Percentiles rank a stretch among this genome's conserved stretches.
phyloP scores from a whole-genome alignment of 2,329 filamentous ascomycete species.

The Coniochaeta sp. region DNA sequence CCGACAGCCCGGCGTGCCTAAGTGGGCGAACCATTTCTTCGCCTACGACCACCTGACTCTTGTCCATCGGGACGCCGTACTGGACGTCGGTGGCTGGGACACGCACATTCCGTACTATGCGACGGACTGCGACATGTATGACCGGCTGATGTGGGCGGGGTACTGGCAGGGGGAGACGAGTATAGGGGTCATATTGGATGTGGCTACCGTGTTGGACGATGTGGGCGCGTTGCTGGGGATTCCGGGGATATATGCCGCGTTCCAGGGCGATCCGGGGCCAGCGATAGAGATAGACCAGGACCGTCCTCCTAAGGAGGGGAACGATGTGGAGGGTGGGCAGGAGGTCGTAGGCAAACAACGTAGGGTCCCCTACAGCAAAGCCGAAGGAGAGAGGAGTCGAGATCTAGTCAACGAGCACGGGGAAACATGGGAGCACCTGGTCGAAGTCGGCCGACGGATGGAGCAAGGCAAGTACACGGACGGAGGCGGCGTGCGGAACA shows the following conservation, averaged over 20 bases:
- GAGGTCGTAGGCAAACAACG: constrained; percentile 5
- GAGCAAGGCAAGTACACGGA: constrained; percentile 11
- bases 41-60: constrained; percentile 52
- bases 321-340: neutral
- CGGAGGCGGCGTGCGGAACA: constrained; percentile 11
- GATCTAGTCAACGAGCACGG: constrained; percentile 23
- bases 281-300: neutral
- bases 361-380: constrained; percentile 11
- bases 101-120: constrained; percentile 50
- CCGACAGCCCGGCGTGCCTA: constrained; percentile 20
- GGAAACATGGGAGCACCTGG: constrained; percentile 26
- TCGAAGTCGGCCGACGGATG: constrained; percentile 18
- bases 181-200: constrained; percentile 33
- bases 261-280: constrained; percentile 24
- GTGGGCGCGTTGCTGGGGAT: constrained; percentile 33
- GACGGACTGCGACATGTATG: constrained; percentile 50
- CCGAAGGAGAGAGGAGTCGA: constrained; percentile 16
- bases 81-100: constrained; percentile 48
- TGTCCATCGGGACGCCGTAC: constrained; percentile 44
- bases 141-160: constrained; percentile 32
- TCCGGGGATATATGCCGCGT: constrained; percentile 24
- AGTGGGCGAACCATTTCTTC: constrained; percentile 49
- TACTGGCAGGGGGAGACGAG: constrained; percentile 30
- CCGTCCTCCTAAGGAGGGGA: neutral
- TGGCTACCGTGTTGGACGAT: constrained; percentile 32